Percentiles rank a stretch among this genome's conserved stretches.
phyloP scores from a whole-genome alignment of 108 stramenopile species.

The Pseudonitzschia multistriata region DNA sequence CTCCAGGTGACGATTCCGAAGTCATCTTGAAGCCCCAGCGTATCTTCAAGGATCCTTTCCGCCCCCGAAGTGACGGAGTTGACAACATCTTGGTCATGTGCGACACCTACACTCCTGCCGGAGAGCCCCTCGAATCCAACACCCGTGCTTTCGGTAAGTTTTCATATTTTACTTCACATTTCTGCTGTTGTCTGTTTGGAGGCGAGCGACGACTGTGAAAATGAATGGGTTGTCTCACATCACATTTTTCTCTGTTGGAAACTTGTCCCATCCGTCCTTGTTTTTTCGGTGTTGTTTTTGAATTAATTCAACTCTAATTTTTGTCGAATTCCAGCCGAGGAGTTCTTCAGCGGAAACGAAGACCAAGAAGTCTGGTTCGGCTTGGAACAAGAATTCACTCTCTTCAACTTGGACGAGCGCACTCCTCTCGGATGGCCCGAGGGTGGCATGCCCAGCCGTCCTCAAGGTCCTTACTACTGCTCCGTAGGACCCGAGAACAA shows the following conservation, averaged over 20 bases:
- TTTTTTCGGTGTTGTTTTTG: not conserved
- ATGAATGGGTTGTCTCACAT: no score
- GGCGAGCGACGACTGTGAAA: not conserved
- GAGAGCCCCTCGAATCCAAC: slow-evolving; percentile 85
- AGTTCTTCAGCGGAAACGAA: slow-evolving; percentile 77
- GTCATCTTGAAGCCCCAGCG: slow-evolving; percentile 86
- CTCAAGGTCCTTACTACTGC: slow-evolving; percentile 99
- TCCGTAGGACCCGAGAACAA: slow-evolving; percentile 90
- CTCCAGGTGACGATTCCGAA: slow-evolving; percentile 96
- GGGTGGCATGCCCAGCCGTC: slow-evolving; percentile 79
- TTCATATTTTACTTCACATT: not conserved
- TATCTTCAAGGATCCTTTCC: slow-evolving; percentile 94
- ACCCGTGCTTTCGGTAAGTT: slow-evolving; percentile 79
- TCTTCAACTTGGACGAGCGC: slow-evolving; percentile 90
- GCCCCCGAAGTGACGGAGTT: slow-evolving; percentile 73
- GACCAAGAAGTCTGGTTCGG: slow-evolving; percentile 91
- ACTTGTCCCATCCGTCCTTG: not conserved
- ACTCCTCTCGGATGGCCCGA: slow-evolving; percentile 97
- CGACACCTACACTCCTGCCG: slow-evolving; percentile 92
- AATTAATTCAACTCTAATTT: not conserved
- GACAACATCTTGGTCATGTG: slow-evolving; percentile 95
- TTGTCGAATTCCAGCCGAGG: slow-evolving; percentile 46
- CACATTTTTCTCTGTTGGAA: not conserved
- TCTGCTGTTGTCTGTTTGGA: not conserved
- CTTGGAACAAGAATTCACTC: slow-evolving; percentile 98